A percentile compares a stretch with the other conserved stretches of the same genome.
phyloP scores from a whole-genome alignment of 2,329 filamentous ascomycete genomes.

The Hypoxylon sp. region DNA sequence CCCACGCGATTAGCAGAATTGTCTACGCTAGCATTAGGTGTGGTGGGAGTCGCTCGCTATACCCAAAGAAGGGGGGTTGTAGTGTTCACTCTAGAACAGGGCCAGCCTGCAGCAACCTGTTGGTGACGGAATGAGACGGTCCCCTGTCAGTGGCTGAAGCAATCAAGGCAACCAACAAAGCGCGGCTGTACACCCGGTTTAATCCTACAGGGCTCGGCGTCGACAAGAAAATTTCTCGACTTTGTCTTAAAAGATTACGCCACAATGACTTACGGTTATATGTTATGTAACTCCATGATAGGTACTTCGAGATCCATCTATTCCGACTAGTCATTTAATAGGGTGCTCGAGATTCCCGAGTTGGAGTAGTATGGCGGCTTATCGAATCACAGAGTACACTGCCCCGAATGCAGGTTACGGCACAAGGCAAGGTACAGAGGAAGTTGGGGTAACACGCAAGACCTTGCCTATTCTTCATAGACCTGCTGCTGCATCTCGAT shows the following conservation, averaged over 20 bases:
- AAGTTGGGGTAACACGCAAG: slow-evolving; percentile 33
- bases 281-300: slow-evolving; percentile 2
- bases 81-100: slow-evolving; percentile 25
- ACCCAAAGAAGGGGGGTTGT: slow-evolving; percentile 15
- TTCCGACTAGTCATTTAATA: slow-evolving; percentile 14
- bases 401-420: slow-evolving; percentile 3
- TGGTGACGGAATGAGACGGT: slow-evolving; percentile 14
- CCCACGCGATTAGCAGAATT: slow-evolving; percentile 18
- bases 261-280: slow-evolving; percentile 3
- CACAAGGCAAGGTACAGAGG: slow-evolving; percentile 16
- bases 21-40: slow-evolving; percentile 12
- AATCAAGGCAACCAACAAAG: slow-evolving; percentile 27
- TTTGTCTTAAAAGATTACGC: slow-evolving; percentile 25
- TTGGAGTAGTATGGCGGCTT: slow-evolving; percentile 5
- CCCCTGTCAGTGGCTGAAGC: slow-evolving; percentile 34
- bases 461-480: slow-evolving; percentile 57
- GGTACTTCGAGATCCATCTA: slow-evolving; percentile 6
- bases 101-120: slow-evolving; percentile 23
- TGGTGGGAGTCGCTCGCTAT: slow-evolving; percentile 16
- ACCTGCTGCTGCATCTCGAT: slow-evolving; percentile 67
- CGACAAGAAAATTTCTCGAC: slow-evolving; percentile 9
- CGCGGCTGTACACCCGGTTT: slow-evolving; percentile 9
- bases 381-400: slow-evolving; percentile 19
- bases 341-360: slow-evolving; percentile 6
- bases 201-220: slow-evolving; percentile 6